Evolutionary conservation across 176 grass and related monocot genomes (phyloP), one percentile per base, ranked within the genome.

Genomic region (Zoysia japonica): DNA sequence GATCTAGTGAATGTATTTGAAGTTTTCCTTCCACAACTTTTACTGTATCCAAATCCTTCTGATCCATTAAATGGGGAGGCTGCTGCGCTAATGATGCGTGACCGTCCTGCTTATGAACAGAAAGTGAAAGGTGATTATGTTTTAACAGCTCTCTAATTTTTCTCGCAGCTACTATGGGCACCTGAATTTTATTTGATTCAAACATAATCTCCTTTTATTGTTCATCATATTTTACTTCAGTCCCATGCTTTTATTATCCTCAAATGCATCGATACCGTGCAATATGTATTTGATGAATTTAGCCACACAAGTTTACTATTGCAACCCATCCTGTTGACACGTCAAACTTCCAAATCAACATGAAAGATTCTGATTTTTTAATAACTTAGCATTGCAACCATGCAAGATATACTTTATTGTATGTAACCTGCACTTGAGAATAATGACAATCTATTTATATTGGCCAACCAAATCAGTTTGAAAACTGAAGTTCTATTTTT

Each of bases 1-100:
- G 95, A 98, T 83, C 83, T 98, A 75, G 88, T 98, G 37, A 98
- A 98, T 87, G 95, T 98, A 52, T 98, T 98, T 7, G 95, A 98
- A 82, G 92, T 92, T 40, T 98, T 98, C 69, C 84, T 98, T 69
- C 95, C 95, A 28, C 95, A 98, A 72, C 85, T 98, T 72, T 71
- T 98, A 45, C 67, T 98, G 71, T 98, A 98, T 77, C 95, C 95
- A 36, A 98, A 98, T 75, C 90, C 95, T 69, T 98, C 92, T 19
- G 95, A 98, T 62, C 95, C 95, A 82, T 87, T 98, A 78, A 98
- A 98, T 79, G 95, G 95, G 46, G 95, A 98, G 79, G 95, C 95
- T 47, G 95, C 95, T 80, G 95, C 95, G 1, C 77, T 94, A 55
- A 94, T 98, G 95, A 98, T 98, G 95, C 92, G 92, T 53, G 95